These are phyloP conservation scores for Tetragonia tetragonoides DNA, from an alignment of 148 eudicot genomes.

Conservation along the genomic window DNA sequence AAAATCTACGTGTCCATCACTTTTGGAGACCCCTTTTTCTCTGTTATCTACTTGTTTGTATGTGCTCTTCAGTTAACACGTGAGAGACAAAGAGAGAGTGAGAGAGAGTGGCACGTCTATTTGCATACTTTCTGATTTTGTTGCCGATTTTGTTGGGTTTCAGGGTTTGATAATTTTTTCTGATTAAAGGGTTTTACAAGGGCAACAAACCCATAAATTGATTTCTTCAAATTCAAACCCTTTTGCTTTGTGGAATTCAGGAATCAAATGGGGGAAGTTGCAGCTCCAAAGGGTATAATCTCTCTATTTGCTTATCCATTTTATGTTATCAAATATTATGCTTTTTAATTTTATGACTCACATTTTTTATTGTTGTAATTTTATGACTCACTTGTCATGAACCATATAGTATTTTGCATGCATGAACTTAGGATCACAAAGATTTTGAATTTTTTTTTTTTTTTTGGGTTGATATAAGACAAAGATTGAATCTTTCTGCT, in stretches of 20 bases:
- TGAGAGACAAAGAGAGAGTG: too few relatives aligned
- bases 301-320: neutral
- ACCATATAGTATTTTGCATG: neutral
- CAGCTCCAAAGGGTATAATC: constrained; percentile 20
- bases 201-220: constrained; percentile 2
- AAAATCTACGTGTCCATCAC: too few relatives aligned
- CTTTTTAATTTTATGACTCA: neutral
- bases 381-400: neutral
- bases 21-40: too few relatives aligned
- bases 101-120: too few relatives aligned
- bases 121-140: too few relatives aligned
- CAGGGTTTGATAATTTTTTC: neutral
- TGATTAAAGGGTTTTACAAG: neutral
- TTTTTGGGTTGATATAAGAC: neutral
- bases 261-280: constrained; percentile 31
- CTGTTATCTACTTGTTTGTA: too few relatives aligned
- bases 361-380: neutral
- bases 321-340: neutral
- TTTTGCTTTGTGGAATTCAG: neutral
- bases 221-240: neutral
- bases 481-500: neutral
- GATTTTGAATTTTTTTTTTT: neutral
- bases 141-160: neutral
- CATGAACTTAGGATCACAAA: neutral
- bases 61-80: too few relatives aligned